A percentile compares a stretch with the other conserved stretches of the same genome.
Evolutionary conservation across 176 grass and related monocot species (phyloP).

Genomic region (Pontederia crassipes): DNA sequence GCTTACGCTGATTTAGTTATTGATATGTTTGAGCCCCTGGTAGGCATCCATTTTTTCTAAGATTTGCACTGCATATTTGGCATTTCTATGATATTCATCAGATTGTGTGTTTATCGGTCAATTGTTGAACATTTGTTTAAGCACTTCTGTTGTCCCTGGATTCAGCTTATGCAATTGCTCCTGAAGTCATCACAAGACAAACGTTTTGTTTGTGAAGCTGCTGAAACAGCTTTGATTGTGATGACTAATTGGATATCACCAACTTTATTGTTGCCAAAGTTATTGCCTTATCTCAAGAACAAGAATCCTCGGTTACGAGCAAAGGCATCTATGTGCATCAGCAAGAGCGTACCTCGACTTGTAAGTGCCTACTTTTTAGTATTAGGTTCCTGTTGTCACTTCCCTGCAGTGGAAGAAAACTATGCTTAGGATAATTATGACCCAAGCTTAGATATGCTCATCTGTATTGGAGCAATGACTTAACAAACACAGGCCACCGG

Average conservation of each 20-base stretch:
- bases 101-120: background rate
- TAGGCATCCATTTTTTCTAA: slow-evolving; percentile 20
- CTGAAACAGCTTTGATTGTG: slow-evolving; percentile 60
- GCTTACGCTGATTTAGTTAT: slow-evolving; percentile 60
- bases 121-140: background rate
- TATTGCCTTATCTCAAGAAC: slow-evolving; percentile 75
- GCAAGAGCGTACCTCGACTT: slow-evolving; percentile 70
- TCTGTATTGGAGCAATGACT: no score
- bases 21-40: slow-evolving; percentile 74
- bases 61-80: no score
- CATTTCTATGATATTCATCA: background rate
- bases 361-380: slow-evolving; percentile 41
- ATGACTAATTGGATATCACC: slow-evolving; percentile 83
- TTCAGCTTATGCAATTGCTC: slow-evolving; percentile 80
- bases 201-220: slow-evolving; percentile 94
- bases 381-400: background rate
- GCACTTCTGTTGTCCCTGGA: slow-evolving; percentile 21
- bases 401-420: no score
- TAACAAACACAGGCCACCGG: no score
- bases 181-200: slow-evolving; percentile 98
- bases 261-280: slow-evolving; percentile 56
- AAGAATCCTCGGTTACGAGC: slow-evolving; percentile 86
- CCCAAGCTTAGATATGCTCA: no score
- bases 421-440: no score
- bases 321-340: slow-evolving; percentile 85